A percentile compares a stretch with the other conserved stretches of the same genome.
Conservation (phyloP, 2,329 filamentous ascomycete species). For the Penicillium digitatum region DNA sequence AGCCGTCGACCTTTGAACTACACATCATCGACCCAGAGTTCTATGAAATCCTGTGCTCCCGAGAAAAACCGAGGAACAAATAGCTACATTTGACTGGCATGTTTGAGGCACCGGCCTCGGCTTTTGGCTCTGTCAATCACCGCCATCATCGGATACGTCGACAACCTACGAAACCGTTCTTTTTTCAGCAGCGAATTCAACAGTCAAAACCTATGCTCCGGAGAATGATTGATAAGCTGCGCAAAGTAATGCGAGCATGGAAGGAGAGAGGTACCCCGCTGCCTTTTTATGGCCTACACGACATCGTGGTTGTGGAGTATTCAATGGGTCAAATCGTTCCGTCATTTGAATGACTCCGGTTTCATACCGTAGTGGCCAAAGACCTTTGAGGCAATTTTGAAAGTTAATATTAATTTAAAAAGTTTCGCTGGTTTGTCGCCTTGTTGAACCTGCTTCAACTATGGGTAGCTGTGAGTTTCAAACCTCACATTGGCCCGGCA, state of each 20-base stretch:
- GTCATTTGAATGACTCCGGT: conserved; percentile 32
- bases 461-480: conserved; percentile 15
- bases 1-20: conserved; percentile 41
- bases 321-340: conserved; percentile 30
- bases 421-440: conserved; percentile 20
- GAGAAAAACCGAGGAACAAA: conserved; percentile 31
- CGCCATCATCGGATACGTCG: conserved; percentile 32
- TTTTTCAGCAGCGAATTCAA: conserved; percentile 30
- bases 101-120: conserved; percentile 29
- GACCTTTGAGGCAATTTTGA: conserved; percentile 25
- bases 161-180: conserved; percentile 36
- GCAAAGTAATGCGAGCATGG: conserved; percentile 20
- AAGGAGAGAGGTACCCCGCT: conserved; percentile 16
- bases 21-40: conserved; percentile 32
- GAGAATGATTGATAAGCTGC: conserved; percentile 24
- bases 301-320: conserved; percentile 47
- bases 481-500: conserved; percentile 18
- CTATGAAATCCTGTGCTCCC: conserved; percentile 21
- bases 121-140: conserved; percentile 33
- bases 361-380: conserved; percentile 31
- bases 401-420: conserved; percentile 21
- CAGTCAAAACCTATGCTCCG: conserved; percentile 24
- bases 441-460: conserved; percentile 22
- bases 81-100: conserved; percentile 27
- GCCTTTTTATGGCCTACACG: conserved; percentile 34